Percentiles rank a stretch among this genome's conserved stretches.
phyloP scores from a whole-genome alignment of 2,329 filamentous ascomycete species.

The Leptographium wingfieldii region DNA sequence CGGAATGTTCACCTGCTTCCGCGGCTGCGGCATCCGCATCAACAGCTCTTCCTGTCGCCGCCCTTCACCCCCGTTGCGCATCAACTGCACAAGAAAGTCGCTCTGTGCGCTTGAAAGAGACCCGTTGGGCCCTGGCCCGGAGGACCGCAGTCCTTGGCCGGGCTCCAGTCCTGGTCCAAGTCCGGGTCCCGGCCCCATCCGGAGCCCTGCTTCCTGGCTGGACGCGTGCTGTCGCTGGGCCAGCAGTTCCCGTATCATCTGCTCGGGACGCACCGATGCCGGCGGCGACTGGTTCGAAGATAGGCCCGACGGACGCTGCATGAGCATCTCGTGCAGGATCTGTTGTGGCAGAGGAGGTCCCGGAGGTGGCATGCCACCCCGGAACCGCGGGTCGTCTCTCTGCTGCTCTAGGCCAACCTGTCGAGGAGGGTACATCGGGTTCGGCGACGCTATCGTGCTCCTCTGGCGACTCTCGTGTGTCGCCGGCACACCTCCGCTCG shows the following conservation, averaged over 20 bases:
- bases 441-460: conserved; percentile 32
- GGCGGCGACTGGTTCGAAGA: conserved; percentile 28
- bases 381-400: conserved; percentile 28
- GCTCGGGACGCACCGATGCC: conserved; percentile 36
- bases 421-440: conserved; percentile 24
- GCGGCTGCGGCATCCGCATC: conserved; percentile 40
- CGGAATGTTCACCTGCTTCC: conserved; percentile 33
- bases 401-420: conserved; percentile 19
- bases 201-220: conserved; percentile 28
- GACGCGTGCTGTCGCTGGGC: conserved; percentile 44
- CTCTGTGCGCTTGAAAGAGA: conserved; percentile 47
- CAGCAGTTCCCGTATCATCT: conserved; percentile 48
- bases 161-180: neutral
- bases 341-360: conserved; percentile 29
- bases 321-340: conserved; percentile 22
- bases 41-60: conserved; percentile 39
- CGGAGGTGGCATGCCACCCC: conserved; percentile 15
- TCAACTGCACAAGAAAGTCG: conserved; percentile 77
- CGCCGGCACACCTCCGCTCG: neutral
- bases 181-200: conserved; percentile 14
- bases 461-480: conserved; percentile 21
- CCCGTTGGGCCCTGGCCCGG: neutral
- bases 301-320: conserved; percentile 28
- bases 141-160: neutral
- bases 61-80: conserved; percentile 45